phyloP scores from a whole-genome alignment of 495 filamentous ascomycete genomes.

The Penicillium flavigenum region DNA sequence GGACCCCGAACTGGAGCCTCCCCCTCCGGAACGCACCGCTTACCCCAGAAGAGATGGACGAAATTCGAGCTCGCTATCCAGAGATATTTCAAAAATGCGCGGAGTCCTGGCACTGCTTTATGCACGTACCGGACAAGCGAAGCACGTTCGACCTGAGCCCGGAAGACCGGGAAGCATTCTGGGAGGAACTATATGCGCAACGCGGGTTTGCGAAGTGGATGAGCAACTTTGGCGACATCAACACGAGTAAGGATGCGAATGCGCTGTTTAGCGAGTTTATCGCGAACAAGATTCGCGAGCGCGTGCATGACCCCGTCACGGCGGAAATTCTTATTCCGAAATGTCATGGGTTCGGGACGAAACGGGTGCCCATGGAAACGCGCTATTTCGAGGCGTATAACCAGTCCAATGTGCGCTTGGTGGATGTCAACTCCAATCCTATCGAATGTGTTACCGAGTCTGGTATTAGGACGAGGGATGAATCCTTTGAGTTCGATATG shows the following conservation, averaged over 20 bases:
- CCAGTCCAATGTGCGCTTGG: constrained; percentile 46
- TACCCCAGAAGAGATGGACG: constrained; percentile 43
- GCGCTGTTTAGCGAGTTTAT: constrained; percentile 32
- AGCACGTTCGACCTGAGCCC: constrained; percentile 45
- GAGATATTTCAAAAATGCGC: constrained; percentile 39
- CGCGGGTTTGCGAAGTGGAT: constrained; percentile 37
- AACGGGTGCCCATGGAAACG: constrained; percentile 50
- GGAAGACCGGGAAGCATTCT: constrained; percentile 41
- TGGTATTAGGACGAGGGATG: constrained; percentile 34
- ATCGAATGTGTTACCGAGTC: constrained; percentile 27
- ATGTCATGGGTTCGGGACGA: constrained; percentile 51
- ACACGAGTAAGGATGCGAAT: constrained; percentile 27
- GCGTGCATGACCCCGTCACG: constrained; percentile 47
- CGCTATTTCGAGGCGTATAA: constrained; percentile 55
- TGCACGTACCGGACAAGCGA: constrained; percentile 34
- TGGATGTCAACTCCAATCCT: constrained; percentile 47
- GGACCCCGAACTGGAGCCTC: constrained; percentile 49
- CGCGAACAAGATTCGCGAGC: constrained; percentile 36
- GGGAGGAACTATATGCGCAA: constrained; percentile 38
- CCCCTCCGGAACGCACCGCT: constrained; percentile 49
- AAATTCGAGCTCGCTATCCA: constrained; percentile 39
- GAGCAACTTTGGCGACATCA: constrained; percentile 29
- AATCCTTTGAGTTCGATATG: constrained; percentile 37
- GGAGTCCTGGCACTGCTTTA: constrained; percentile 23
- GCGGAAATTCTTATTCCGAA: constrained; percentile 51